Conservation (phyloP, 768 basidiomycete genomes). For the Leccinum truebloodii region DNA sequence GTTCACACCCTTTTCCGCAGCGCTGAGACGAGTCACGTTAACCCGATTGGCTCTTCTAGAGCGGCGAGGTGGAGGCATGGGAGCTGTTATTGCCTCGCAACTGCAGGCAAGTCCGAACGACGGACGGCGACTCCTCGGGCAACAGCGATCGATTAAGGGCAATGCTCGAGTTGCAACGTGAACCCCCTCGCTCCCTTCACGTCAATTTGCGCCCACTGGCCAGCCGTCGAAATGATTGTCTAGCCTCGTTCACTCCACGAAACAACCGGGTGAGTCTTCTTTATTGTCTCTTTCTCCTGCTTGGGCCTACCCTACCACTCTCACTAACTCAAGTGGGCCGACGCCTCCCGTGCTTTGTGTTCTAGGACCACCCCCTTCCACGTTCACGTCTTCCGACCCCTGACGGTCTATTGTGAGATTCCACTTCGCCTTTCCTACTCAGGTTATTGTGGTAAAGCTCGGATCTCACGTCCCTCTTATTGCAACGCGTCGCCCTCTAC, state of each 20-base stretch:
- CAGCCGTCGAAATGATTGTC: slow-evolving; percentile 19
- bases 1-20: background rate
- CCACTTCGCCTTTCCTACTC: slow-evolving; percentile 5
- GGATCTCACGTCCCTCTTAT: slow-evolving; percentile 9
- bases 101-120: slow-evolving; percentile 7
- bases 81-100: slow-evolving; percentile 8
- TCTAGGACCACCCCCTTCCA: slow-evolving; percentile 1
- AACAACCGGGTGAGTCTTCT: slow-evolving; percentile 20
- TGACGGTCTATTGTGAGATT: slow-evolving; percentile 7
- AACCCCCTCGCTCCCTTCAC: slow-evolving; percentile 20
- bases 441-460: slow-evolving; percentile 1
- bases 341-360: background rate
- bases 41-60: slow-evolving; percentile 1
- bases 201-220: slow-evolving; percentile 17
- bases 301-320: slow-evolving; percentile 2
- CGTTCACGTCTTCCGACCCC: background rate
- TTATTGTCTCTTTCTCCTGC: slow-evolving; percentile 3
- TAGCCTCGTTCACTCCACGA: slow-evolving; percentile 18
- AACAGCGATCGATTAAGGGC: slow-evolving; percentile 16
- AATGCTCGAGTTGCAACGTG: slow-evolving; percentile 16
- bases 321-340: background rate
- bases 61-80: slow-evolving; percentile 1
- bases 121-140: slow-evolving; percentile 6
- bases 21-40: background rate
- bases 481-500: slow-evolving; percentile 9